These are phyloP conservation scores for Meyerozyma elateridarum DNA, from an alignment of 1,139 yeast species.

Conservation along the genomic window DNA sequence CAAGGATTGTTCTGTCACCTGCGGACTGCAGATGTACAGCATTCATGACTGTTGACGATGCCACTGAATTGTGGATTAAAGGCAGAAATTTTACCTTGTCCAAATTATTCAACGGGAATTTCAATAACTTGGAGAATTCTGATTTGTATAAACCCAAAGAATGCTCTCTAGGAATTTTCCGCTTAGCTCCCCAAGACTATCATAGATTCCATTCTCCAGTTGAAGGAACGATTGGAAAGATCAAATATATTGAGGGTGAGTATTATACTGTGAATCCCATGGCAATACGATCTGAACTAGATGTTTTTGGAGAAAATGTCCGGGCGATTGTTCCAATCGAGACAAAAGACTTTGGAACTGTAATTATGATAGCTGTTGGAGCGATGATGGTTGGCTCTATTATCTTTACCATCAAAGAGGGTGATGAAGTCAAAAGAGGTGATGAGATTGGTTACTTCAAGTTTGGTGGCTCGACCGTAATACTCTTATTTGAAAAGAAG, in stretches of 20 bases:
- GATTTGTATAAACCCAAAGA: slow-evolving; percentile 33
- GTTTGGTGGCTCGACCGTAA: slow-evolving; percentile 90
- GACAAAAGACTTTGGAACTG: slow-evolving; percentile 68
- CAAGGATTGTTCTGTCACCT: slow-evolving; percentile 60
- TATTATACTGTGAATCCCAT: slow-evolving; percentile 96
- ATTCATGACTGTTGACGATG: slow-evolving; percentile 55
- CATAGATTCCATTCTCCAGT: slow-evolving; percentile 92
- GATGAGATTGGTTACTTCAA: slow-evolving; percentile 92
- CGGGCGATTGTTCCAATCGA: slow-evolving; percentile 74
- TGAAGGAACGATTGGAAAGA: slow-evolving; percentile 62
- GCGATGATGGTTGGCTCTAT: slow-evolving; percentile 99
- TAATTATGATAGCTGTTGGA: slow-evolving; percentile 80
- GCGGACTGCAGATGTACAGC: slow-evolving; percentile 88
- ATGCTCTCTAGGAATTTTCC: slow-evolving; percentile 70
- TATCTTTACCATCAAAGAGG: slow-evolving; percentile 62
- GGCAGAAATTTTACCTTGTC: slow-evolving; percentile 71
- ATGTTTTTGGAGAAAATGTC: slow-evolving; percentile 90
- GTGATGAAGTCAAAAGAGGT: slow-evolving; percentile 56
- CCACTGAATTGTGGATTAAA: slow-evolving; percentile 85
- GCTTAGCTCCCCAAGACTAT: slow-evolving; percentile 96
- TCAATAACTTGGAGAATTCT: slow-evolving; percentile 42
- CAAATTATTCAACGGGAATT: slow-evolving; percentile 58
- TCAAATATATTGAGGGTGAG: slow-evolving; percentile 74
- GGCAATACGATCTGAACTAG: slow-evolving; percentile 86
- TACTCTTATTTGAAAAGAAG: slow-evolving; percentile 44